Evolutionary conservation across 371 early-diverging fungal species (phyloP), one percentile per base, ranked within the genome.

Genomic region (Apophysomyces variabilis): DNA sequence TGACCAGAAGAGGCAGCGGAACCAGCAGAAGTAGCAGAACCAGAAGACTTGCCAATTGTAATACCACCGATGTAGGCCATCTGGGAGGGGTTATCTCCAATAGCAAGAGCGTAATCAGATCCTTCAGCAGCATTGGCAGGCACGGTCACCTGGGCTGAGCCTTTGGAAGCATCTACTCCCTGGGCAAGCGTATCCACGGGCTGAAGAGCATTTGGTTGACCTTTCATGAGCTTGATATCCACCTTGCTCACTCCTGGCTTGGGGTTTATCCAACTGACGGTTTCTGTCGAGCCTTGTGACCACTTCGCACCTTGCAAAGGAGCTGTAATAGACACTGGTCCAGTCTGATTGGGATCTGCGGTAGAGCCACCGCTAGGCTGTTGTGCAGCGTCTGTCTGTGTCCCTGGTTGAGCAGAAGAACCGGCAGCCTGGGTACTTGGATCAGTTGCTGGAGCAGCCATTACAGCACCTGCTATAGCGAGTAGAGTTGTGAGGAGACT

Each of bases 41-140:
- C 47, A 8, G 61, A 43, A 26, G 7, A n/a, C 36, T 65, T 59
- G 37, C 37, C 35, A 38, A 74, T 57, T 12, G 45, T 73, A 14
- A 82, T 58, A 57, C 71, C 73, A 66, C 79, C 79, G 65, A 79
- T 79, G 59, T 79, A 79, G 57, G 79, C 70, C 71, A 76, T 72
- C 38, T 79, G 62, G 21, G 61, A 66, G n/a, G 67, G 67, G 38
- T 74, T 66, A 5, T 35, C 57, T 16, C 79, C 76, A 26, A 79
- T 61, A 26, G 79, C 76, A 18, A 85, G 65, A 21, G 85, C 73
- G 63, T 85, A 85, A 16, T 67, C 63, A 12, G 21, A 58, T 14
- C 83, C 85, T 21, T 59, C 59, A 12, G 85, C 75, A 8, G 74
- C 66, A 54, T 75, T 73, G 32, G 61, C 36, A 54, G 85, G 85